Evolutionary conservation across 2,329 filamentous ascomycete species (phyloP).

Genomic region (Fusarium albidum): DNA sequence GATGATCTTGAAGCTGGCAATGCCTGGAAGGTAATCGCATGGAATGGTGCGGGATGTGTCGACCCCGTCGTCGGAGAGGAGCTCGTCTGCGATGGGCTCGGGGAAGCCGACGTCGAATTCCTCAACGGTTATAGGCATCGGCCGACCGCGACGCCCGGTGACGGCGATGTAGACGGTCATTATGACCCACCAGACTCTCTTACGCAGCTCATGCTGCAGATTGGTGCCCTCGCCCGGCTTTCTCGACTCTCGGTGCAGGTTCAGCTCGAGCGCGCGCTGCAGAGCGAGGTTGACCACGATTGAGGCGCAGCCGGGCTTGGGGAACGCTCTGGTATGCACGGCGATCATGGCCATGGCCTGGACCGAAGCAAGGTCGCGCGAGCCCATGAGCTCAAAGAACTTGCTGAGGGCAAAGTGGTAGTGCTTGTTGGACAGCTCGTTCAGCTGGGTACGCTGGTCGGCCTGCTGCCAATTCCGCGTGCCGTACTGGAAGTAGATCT

Average conservation of each 20-base stretch:
- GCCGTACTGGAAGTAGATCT: constrained; percentile 81
- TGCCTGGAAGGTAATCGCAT: constrained; percentile 73
- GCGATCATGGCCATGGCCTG: constrained; percentile 79
- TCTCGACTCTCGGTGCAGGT: constrained; percentile 76
- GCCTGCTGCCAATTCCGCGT: constrained; percentile 69
- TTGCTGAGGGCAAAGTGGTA: constrained; percentile 79
- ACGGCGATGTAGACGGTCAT: constrained; percentile 73
- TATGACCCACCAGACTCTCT: constrained; percentile 80
- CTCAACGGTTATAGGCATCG: constrained; percentile 76
- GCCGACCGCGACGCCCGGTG: constrained; percentile 77
- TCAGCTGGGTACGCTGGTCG: constrained; percentile 62
- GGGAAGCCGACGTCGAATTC: constrained; percentile 85
- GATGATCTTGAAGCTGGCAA: constrained; percentile 71
- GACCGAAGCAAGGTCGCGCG: constrained; percentile 70
- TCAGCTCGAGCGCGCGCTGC: constrained; percentile 75
- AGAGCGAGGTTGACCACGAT: constrained; percentile 72
- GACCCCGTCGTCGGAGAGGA: constrained; percentile 71
- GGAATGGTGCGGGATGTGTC: constrained; percentile 61
- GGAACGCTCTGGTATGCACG: constrained; percentile 77
- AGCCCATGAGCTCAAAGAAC: constrained; percentile 70
- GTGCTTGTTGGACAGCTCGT: constrained; percentile 75
- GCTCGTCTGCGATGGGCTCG: constrained; percentile 74
- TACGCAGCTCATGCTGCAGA: constrained; percentile 78
- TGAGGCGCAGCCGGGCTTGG: constrained; percentile 79
- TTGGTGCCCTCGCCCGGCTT: constrained; percentile 54